These are phyloP conservation scores for Salix purpurea DNA, from an alignment of 345 rosid genomes.

Conservation along the genomic window DNA sequence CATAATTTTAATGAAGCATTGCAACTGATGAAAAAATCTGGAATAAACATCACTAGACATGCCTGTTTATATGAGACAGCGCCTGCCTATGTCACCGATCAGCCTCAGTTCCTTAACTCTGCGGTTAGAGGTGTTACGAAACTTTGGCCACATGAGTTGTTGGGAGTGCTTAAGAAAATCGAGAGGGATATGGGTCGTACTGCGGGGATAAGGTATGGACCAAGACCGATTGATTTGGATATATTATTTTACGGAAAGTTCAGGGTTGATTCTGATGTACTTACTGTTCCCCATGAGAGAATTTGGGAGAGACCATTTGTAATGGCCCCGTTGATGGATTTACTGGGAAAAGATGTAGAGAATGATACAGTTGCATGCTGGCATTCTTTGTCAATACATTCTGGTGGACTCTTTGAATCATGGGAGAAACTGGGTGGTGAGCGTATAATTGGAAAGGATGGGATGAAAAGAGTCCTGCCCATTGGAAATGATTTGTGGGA, in stretches of 20 bases:
- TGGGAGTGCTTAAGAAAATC: slow-evolving; percentile 63
- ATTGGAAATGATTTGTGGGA: slow-evolving; percentile 69
- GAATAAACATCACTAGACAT: slow-evolving; percentile 61
- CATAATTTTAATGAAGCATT: slow-evolving; percentile 64
- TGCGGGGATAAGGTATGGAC: slow-evolving; percentile 71
- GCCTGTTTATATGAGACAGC: slow-evolving; percentile 83
- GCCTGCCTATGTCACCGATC: slow-evolving; percentile 85
- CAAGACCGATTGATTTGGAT: slow-evolving; percentile 86
- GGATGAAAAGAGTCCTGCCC: slow-evolving; percentile 74
- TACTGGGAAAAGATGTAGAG: slow-evolving; percentile 61
- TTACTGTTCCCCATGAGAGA: slow-evolving; percentile 75
- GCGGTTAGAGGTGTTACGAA: slow-evolving; percentile 78
- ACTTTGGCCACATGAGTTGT: slow-evolving; percentile 74
- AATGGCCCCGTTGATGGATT: slow-evolving; percentile 83
- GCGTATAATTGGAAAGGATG: slow-evolving; percentile 61
- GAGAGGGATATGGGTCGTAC: slow-evolving; percentile 80
- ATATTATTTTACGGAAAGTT: slow-evolving; percentile 79
- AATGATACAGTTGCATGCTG: slow-evolving; percentile 67
- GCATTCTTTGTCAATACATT: slow-evolving; percentile 58
- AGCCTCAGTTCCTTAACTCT: slow-evolving; percentile 80
- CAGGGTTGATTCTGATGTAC: slow-evolving; percentile 51
- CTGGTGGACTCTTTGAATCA: slow-evolving; percentile 52
- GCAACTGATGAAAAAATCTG: slow-evolving; percentile 51
- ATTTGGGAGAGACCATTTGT: slow-evolving; percentile 94
- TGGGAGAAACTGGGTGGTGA: slow-evolving; percentile 90